phyloP scores from a whole-genome alignment of 2,329 filamentous ascomycete genomes.

The Fusarium mundagurra region DNA sequence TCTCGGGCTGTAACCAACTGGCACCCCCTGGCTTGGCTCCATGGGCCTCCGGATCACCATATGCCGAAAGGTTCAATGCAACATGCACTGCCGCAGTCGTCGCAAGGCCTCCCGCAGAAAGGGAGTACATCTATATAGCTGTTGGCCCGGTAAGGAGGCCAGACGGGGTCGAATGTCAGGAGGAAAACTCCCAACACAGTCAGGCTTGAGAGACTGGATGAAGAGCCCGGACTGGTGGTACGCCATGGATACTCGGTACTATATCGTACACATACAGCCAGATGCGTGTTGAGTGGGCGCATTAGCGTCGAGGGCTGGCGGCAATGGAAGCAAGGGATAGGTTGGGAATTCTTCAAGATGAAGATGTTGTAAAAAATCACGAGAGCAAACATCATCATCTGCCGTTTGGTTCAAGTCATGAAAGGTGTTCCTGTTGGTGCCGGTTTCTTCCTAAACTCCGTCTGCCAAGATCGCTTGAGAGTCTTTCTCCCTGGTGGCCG shows the following conservation, averaged over 20 bases:
- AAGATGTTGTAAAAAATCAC: background rate
- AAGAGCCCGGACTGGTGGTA: conserved; percentile 10
- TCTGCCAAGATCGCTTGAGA: conserved; percentile 36
- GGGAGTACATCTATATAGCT: conserved; percentile 20
- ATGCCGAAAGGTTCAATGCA: conserved; percentile 31
- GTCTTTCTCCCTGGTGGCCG: conserved; percentile 10
- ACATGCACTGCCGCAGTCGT: conserved; percentile 23
- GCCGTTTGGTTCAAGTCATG: background rate
- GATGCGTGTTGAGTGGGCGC: conserved; percentile 41
- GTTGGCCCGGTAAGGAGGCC: conserved; percentile 13
- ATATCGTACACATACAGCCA: background rate
- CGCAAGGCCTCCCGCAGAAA: conserved; percentile 9
- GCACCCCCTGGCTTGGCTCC: conserved; percentile 27
- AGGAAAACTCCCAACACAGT: background rate
- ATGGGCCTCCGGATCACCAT: conserved; percentile 35
- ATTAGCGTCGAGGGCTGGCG: conserved; percentile 38
- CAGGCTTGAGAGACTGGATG: conserved; percentile 9
- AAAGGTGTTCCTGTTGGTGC: background rate
- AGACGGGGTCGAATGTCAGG: background rate
- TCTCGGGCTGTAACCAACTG: conserved; percentile 31
- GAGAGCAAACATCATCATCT: conserved; percentile 3
- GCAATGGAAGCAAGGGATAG: conserved; percentile 32
- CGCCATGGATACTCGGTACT: background rate
- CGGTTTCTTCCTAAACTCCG: conserved; percentile 17
- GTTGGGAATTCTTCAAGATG: conserved; percentile 11